Percentiles rank a stretch among this genome's conserved stretches.
Conservation (phyloP, 208 protist genomes). For the Wallacemonas sp. region DNA sequence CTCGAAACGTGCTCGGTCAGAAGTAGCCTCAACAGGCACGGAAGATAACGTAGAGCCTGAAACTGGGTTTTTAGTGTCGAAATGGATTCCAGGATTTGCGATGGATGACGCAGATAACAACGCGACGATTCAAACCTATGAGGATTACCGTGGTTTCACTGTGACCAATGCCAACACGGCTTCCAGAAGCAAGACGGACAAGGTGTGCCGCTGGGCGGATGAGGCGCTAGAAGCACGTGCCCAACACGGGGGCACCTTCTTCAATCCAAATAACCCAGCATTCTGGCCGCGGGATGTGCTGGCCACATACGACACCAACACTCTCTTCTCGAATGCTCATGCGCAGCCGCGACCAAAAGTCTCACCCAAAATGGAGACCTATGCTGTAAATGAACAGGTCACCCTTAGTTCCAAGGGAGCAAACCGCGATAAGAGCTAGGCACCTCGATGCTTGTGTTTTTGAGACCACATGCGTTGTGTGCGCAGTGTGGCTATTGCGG, state of each 20-base stretch:
- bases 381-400: background rate
- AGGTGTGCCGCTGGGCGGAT: constrained; percentile 69
- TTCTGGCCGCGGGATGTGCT: constrained; percentile 53
- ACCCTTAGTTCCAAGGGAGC: constrained; percentile 1
- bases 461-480: too few species aligned
- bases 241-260: constrained; percentile 49
- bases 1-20: background rate
- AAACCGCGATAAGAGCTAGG: background rate
- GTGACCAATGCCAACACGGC: constrained; percentile 45
- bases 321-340: constrained; percentile 28
- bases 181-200: constrained; percentile 53
- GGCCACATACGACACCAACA: constrained; percentile 20
- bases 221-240: constrained; percentile 36
- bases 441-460: too few species aligned
- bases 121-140: constrained; percentile 32
- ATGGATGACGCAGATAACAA: constrained; percentile 28
- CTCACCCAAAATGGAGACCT: background rate
- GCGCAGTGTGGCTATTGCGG: too few species aligned
- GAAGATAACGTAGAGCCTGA: constrained; percentile 6
- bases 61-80: constrained; percentile 2
- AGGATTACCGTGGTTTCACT: constrained; percentile 62
- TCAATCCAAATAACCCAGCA: constrained; percentile 48
- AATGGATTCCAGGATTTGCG: constrained; percentile 31
- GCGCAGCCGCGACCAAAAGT: background rate
- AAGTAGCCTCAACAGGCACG: background rate